These are phyloP conservation scores for Linderniella brevidens DNA, from an alignment of 257 asterid genomes.

Conservation along the genomic window DNA sequence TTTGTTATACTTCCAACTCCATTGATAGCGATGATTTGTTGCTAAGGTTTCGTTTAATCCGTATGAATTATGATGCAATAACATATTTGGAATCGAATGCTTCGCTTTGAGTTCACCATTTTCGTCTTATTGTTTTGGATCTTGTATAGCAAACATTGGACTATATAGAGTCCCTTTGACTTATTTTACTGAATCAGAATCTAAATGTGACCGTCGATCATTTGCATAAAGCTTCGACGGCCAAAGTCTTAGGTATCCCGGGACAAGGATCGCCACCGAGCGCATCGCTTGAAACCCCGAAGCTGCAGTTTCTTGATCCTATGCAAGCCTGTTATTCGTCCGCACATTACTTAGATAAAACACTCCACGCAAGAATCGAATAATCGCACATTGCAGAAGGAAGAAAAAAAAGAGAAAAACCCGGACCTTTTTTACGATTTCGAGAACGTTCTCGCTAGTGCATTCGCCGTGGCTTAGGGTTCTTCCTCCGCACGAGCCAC, in stretches of 20 bases:
- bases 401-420: no score
- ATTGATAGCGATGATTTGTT: no score
- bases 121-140: no score
- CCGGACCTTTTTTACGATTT: conserved; percentile 53
- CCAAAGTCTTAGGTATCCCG: conserved; percentile 49
- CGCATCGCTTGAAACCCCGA: conserved; percentile 37
- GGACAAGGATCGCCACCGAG: conserved; percentile 63
- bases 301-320: conserved; percentile 52
- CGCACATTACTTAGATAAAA: background rate
- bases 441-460: conserved; percentile 40
- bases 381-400: conserved; percentile 1
- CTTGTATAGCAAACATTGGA: no score
- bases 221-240: conserved; percentile 66
- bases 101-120: no score
- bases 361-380: background rate
- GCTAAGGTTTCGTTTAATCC: no score
- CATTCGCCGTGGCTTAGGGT: conserved; percentile 71
- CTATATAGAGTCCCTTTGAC: no score
- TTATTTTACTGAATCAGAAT: no score
- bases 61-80: no score
- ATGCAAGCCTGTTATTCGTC: conserved; percentile 63
- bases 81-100: no score
- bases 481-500: conserved; percentile 61
- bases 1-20: no score
- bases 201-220: background rate